phyloP scores from a whole-genome alignment of 768 basidiomycete species.

The Pilatotrama ljubarskyi region DNA sequence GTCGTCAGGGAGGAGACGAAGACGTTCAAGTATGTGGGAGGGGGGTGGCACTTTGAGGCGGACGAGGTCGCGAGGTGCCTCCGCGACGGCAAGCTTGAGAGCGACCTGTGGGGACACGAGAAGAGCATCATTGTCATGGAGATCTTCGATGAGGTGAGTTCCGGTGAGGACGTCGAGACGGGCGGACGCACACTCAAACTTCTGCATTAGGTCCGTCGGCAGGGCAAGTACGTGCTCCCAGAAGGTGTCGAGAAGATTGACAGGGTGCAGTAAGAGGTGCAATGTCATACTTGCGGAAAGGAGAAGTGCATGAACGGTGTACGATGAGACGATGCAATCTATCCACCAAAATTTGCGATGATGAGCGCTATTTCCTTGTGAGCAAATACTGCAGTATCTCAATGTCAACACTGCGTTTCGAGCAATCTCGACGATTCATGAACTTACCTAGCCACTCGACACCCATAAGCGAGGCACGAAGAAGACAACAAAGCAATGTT shows the following conservation, averaged over 20 bases:
- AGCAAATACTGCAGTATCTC: no score
- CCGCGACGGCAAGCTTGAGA: conserved; percentile 71
- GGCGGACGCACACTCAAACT: conserved; percentile 8
- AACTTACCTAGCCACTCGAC: no score
- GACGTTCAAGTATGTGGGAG: conserved; percentile 57
- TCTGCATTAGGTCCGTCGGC: conserved; percentile 54
- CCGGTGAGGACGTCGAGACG: not conserved
- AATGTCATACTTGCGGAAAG: not conserved
- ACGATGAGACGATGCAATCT: not conserved
- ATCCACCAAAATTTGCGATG: no score
- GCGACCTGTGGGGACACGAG: conserved; percentile 71
- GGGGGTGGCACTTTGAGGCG: conserved; percentile 83
- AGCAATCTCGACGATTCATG: no score
- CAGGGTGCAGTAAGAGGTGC: conserved; percentile 12
- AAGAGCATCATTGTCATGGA: conserved; percentile 82
- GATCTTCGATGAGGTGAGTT: conserved; percentile 78
- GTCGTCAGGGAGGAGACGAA: conserved; percentile 57
- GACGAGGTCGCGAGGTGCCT: conserved; percentile 85
- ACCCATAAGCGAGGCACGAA: no score
- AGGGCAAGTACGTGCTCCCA: conserved; percentile 66
- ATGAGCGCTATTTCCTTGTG: no score
- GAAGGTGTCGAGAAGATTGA: conserved; percentile 52
- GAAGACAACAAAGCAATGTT: no score
- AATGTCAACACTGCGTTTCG: no score
- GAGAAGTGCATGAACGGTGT: not conserved